Base-by-base conservation (phyloP, 768 basidiomycete genomes). In the Collybia sordida region DNA sequence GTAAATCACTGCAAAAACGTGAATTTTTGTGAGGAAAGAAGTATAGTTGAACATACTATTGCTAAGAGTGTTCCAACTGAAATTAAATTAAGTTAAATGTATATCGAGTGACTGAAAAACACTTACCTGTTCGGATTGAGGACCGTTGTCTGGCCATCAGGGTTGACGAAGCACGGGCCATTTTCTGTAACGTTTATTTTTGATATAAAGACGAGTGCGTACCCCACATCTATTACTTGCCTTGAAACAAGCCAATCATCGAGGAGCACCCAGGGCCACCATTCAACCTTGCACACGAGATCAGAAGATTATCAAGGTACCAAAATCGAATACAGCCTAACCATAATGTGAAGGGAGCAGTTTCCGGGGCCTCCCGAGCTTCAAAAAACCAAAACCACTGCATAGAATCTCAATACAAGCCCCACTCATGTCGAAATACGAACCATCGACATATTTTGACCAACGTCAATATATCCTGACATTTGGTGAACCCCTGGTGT, bases 311-410 rank as follows among this genome's bases (percentile, higher is more conserved):
- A 14, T 17, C 24, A 46, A 11, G 41, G 34, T 11, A n/a, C n/a
- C 21, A 25, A 8, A 28, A 40, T 36, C 9, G 3, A 31, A 31
- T 22, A 21, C 23, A 31, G 31, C 31, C 63, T 35, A 50, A 81
- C 84, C 85, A 87, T 19, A 86, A 69, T 2, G 83, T 83, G 57
- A 88, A 81, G 0, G 85, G 85, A 0, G 84, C 83, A 1, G 74
- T 82, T 42, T 83, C 79, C 0, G 84, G 81, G 2, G 72, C 67
- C 24, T 78, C 65, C 12, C 86, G 74, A 2, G 85, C 75, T 53
- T 82, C 86, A 46, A 87, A 88, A 64, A 86, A 87, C 82, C 85
- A 87, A 59, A 86, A 87, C 82, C 82, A 86, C 84, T 85, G 36
- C 6, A 22, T 27, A 25, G 36, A 8, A 21, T 27, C 15, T 44